Percentiles rank a stretch among this genome's conserved stretches.
Evolutionary conservation across 2,329 filamentous ascomycete species (phyloP).

Genomic region (Thielaviopsis musarum): DNA sequence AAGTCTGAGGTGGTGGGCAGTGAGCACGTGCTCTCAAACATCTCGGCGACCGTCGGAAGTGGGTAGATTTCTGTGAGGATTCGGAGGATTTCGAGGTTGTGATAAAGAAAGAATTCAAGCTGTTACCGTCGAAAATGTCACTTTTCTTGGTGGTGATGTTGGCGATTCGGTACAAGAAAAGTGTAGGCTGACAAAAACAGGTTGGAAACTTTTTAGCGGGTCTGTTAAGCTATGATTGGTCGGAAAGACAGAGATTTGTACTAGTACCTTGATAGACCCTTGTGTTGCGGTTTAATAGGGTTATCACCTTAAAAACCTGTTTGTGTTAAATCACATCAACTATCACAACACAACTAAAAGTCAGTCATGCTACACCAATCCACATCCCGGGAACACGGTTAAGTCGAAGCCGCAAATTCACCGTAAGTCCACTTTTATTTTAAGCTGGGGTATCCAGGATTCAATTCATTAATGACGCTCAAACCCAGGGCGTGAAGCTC

Average conservation of each 20-base stretch:
- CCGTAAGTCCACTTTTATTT: no score
- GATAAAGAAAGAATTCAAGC: not conserved
- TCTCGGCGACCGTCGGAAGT: conserved; percentile 21
- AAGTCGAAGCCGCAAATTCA: no score
- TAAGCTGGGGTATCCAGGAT: no score
- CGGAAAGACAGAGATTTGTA: not conserved
- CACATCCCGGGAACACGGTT: not conserved
- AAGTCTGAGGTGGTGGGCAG: conserved; percentile 74
- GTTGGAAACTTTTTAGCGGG: conserved; percentile 10
- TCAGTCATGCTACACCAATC: not conserved
- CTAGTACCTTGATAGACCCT: not conserved
- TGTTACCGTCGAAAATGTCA: not conserved
- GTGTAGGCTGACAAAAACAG: not conserved
- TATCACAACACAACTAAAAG: no score
- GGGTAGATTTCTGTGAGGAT: not conserved
- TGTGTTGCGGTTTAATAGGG: not conserved
- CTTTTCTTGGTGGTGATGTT: not conserved
- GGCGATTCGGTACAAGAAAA: not conserved
- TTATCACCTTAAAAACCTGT: not conserved
- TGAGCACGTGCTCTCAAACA: conserved; percentile 87
- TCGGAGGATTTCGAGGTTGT: no score
- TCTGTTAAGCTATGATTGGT: not conserved
- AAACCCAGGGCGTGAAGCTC: no score
- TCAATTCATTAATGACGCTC: no score
- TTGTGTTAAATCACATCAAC: no score